Base-by-base conservation (phyloP, 1,284 basidiomycete species). In the Ustilago trichophora region DNA sequence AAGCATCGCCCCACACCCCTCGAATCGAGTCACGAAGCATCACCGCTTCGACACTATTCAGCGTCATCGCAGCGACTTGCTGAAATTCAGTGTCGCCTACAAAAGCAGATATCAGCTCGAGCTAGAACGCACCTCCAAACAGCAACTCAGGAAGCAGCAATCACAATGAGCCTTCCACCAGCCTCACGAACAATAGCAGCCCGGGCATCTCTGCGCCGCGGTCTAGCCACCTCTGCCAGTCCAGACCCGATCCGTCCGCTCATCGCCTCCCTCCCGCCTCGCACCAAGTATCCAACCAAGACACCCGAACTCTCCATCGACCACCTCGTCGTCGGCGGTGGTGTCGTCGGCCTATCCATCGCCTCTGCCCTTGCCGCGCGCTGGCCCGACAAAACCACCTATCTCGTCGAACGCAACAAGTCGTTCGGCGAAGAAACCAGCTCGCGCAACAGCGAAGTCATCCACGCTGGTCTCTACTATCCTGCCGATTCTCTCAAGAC, bases 381-480 rank as follows among this genome's bases (percentile, higher is more conserved):
- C 22, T 90, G 88, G 82, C 90, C 87, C 1, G 83, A 84, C 4
- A 89, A 88, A 80, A 88, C 91, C 4, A 94, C 91, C 0, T 91
- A 88, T 79, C 84, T 98, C 2, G 87, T 97, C 0, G 95, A 98
- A 81, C 84, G 95, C 67, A 89, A 91, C 80, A 79, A 80, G 25
- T 55, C 47, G 4, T 54, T 55, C 13, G 78, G 79, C 36, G 60
- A 77, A 48, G 78, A 80, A 41, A 81, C 77, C 7, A 74, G 70
- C 80, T 93, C 93, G 32, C 88, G 95, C 18, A 97, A 97, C 80
- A 95, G 92, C 1, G 95, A 98, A 78, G 95, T 98, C 13, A 90
- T 97, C 36, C 94, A 97, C 83, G 91, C 92, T 8, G 83, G 83
- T 2, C 69, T 83, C 26, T 83, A 84, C 80, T 98, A 98, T 79